Conservation (phyloP, 75 land plant genomes). For the Sequoia sempervirens region DNA sequence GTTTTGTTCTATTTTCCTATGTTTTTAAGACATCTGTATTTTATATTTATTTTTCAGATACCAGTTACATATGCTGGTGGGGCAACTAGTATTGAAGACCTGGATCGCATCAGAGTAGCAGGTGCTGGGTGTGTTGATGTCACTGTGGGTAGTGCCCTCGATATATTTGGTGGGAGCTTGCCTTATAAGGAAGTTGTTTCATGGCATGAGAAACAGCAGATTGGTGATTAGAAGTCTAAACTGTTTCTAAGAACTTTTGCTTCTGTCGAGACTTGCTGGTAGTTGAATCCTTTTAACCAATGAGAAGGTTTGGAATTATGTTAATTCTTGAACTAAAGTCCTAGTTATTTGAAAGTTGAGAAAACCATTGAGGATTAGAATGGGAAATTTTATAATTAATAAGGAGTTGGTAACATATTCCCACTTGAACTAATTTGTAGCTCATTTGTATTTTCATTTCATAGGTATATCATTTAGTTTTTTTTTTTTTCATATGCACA, state of each 20-base stretch:
- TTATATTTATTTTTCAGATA: conserved; percentile 49
- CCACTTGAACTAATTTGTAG: background rate
- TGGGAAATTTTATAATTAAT: background rate
- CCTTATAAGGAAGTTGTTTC: conserved; percentile 75
- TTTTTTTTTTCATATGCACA: background rate
- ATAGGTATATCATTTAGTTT: background rate
- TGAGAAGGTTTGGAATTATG: background rate
- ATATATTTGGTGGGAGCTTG: conserved; percentile 87
- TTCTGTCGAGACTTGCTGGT: background rate
- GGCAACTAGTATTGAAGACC: conserved; percentile 67
- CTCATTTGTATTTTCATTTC: background rate
- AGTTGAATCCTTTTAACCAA: background rate
- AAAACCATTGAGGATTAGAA: background rate
- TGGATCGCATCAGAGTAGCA: conserved; percentile 72
- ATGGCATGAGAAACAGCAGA: conserved; percentile 69
- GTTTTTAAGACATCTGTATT: background rate
- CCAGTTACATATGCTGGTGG: conserved; percentile 99
- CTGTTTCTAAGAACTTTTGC: background rate
- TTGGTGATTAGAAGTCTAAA: background rate
- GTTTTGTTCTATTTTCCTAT: background rate
- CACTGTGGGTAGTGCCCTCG: conserved; percentile 93
- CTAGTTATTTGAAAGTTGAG: background rate
- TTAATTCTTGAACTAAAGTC: background rate
- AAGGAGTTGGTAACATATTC: background rate
- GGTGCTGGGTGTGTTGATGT: conserved; percentile 82